Base-by-base conservation (phyloP, 2,329 filamentous ascomycete genomes). In the Penicillium concentricum region DNA sequence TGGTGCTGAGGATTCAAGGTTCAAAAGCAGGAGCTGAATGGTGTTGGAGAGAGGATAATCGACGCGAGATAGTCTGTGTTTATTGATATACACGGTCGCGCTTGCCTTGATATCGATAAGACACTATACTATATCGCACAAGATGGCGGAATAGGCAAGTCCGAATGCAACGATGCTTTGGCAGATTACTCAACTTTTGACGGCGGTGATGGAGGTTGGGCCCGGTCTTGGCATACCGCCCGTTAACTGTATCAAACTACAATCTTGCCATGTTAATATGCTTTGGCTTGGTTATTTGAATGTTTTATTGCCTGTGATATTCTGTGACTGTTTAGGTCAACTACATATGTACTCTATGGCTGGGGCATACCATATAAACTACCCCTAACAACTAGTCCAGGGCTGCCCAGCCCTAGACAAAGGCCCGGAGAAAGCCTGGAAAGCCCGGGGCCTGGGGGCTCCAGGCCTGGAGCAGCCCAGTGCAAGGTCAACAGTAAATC, bases 221-320 rank as follows among this genome's bases (percentile, higher is more conserved):
- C 52, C 44, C 30, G 45, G 52, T 54, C 52, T 54, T 54, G 52
- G 52, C 52, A 43, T 37, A 28, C 22, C 45, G 24, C 32, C 30
- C 24, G n/a, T 44, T 43, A 43, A 28, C 20, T 45, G 7, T 37
- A 4, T 37, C 13, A 9, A n/a, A 46, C 24, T 46, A 34, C 44
- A 34, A 15, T 18, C 15, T 20, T 13, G 20, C 5, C 26, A n/a
- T 12, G 3, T 20, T 16, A n/a, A n/a, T 22, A 12, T n/a, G 15
- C 13, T 20, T 32, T 45, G 26, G 7, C 9, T 15, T 45, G 26
- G 8, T n/a, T 12, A 13, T n/a, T 24, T 24, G 9, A 10, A n/a
- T 28, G 13, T 12, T n/a, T 45, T 10, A 13, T 24, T 24, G 12
- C 2, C 4, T 49, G 26, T n/a, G 16, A 44, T 39, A 18, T 32